phyloP scores from a whole-genome alignment of 805 yeast species.

The Naumovozyma castellii region DNA sequence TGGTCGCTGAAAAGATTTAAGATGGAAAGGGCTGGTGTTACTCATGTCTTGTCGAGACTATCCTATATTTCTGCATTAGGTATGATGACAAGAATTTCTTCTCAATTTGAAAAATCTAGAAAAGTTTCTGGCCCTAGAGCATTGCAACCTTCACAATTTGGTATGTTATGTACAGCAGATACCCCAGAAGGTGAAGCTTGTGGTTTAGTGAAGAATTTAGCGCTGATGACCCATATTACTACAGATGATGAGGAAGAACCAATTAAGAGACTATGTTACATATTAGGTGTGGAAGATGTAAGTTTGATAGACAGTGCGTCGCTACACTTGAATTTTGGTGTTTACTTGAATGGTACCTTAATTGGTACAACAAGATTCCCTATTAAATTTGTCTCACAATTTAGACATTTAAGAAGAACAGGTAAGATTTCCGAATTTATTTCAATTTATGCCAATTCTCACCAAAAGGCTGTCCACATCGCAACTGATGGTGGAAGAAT shows the following conservation, averaged over 20 bases:
- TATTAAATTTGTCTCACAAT: conserved; percentile 64
- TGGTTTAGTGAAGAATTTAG: conserved; percentile 94
- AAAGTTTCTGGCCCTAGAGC: conserved; percentile 99
- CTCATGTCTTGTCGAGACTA: conserved; percentile 86
- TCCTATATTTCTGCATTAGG: conserved; percentile 93
- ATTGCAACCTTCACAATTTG: conserved; percentile 96
- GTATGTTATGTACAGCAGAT: conserved; percentile 97
- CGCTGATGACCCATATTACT: conserved; percentile 96
- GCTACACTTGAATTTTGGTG: conserved; percentile 72
- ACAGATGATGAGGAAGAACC: conserved; percentile 97
- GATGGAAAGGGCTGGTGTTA: conserved; percentile 99
- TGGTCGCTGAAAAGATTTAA: conserved; percentile 98
- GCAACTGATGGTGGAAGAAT: conserved; percentile 99
- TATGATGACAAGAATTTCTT: conserved; percentile 98
- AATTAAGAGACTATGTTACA: conserved; percentile 60
- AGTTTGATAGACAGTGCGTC: conserved; percentile 72
- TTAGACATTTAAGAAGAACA: conserved; percentile 71
- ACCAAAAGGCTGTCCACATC: conserved; percentile 88
- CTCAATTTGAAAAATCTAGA: conserved; percentile 97
- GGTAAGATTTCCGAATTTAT: conserved; percentile 85
- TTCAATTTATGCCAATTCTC: conserved; percentile 80
- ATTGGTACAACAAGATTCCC: conserved; percentile 87
- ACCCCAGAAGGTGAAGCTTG: conserved; percentile 99
- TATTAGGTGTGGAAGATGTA: conserved; percentile 85
- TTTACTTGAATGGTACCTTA: conserved; percentile 88